Conservation (phyloP, 257 asterid genomes). For the Solanum arcanum region DNA sequence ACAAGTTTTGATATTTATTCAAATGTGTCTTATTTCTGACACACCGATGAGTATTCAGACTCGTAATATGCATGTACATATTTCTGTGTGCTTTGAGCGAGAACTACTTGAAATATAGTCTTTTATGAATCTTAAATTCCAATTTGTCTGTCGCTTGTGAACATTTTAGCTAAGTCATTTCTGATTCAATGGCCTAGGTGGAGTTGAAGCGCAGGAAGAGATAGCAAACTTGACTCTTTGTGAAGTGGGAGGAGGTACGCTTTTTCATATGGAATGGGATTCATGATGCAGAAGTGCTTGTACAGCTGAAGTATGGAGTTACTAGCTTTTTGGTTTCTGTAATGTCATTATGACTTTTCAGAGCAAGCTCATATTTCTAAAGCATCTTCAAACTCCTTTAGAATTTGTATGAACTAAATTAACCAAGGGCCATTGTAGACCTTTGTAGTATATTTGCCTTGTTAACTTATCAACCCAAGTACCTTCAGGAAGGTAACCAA, state of each 20-base stretch:
- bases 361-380: background rate
- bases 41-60: background rate
- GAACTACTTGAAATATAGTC: background rate
- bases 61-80: background rate
- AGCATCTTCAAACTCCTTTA: background rate
- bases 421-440: background rate
- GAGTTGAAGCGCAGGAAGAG: slow-evolving; percentile 55
- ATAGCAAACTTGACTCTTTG: slow-evolving; percentile 7
- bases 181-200: slow-evolving; percentile 21
- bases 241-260: slow-evolving; percentile 15
- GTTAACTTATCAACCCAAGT: background rate
- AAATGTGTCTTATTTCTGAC: background rate
- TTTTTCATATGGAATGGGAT: slow-evolving; percentile 5
- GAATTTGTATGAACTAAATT: background rate
- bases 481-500: background rate
- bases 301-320: background rate
- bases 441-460: background rate
- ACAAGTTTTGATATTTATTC: background rate
- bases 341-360: background rate
- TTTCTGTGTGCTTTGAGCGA: background rate
- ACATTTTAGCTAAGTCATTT: background rate
- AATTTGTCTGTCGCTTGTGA: background rate
- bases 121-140: background rate
- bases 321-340: background rate
- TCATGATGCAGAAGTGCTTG: background rate